These are phyloP conservation scores for Fraxinus paxiana DNA, from an alignment of 305 asterid species.

Conservation along the genomic window DNA sequence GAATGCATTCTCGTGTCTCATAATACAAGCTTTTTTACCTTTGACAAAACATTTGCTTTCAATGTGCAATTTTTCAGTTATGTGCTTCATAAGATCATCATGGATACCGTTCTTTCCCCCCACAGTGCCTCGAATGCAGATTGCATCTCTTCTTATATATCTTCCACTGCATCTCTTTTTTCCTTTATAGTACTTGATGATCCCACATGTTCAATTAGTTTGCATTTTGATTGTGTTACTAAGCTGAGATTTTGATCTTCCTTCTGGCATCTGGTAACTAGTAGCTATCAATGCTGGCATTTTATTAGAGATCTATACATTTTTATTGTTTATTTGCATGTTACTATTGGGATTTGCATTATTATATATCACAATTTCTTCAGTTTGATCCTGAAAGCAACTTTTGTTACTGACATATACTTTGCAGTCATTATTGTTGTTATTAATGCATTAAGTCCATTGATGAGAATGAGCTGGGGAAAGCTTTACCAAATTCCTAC, in stretches of 20 bases:
- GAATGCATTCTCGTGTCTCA: not conserved
- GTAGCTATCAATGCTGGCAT: not conserved
- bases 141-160: not conserved
- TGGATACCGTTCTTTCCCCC: not conserved
- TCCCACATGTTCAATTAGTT: not conserved
- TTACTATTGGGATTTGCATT: not conserved
- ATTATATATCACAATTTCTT: not conserved
- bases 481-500: too few species aligned
- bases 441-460: not conserved
- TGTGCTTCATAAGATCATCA: not conserved
- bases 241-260: not conserved
- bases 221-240: not conserved
- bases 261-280: not conserved
- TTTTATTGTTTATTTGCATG: not conserved
- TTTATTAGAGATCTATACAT: not conserved
- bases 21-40: not conserved
- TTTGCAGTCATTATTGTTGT: not conserved
- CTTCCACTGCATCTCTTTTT: not conserved
- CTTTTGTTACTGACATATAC: not conserved
- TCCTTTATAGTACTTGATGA: not conserved
- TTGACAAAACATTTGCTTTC: not conserved
- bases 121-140: not conserved
- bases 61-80: not conserved
- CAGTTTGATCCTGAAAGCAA: slow-evolving; percentile 1
- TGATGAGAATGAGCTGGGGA: not conserved